Conservation (phyloP, 441 rosid genomes). For the Adansonia grandidieri region DNA sequence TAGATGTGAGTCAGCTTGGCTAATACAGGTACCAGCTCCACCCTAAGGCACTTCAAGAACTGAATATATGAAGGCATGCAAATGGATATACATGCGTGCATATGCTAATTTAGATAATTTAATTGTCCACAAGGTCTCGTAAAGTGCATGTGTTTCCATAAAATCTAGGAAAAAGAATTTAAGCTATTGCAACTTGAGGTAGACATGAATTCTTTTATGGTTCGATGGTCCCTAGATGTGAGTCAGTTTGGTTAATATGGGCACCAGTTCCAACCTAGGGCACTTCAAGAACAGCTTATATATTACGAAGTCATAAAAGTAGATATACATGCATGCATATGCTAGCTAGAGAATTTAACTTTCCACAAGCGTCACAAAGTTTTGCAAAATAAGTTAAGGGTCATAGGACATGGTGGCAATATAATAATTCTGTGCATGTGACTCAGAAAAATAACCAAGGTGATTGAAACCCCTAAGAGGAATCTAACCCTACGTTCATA, state of each 20-base stretch:
- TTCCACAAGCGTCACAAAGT: background rate
- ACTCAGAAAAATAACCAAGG: background rate
- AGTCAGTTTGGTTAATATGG: slow-evolving; percentile 1
- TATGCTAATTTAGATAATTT: background rate
- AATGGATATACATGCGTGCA: background rate
- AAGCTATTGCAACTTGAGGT: background rate
- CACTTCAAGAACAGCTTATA: background rate
- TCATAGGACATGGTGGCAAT: background rate
- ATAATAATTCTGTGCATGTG: background rate
- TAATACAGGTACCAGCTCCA: background rate
- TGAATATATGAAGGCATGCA: background rate
- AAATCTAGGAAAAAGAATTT: background rate
- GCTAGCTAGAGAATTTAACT: background rate
- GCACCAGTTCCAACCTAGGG: background rate
- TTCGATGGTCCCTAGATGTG: background rate
- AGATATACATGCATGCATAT: slow-evolving; percentile 7
- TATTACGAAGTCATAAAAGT: background rate
- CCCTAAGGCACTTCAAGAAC: background rate
- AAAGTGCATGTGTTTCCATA: background rate
- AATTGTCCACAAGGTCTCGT: background rate
- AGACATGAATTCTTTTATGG: background rate
- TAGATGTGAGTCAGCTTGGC: background rate
- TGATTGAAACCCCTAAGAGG: background rate
- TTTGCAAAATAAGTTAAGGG: background rate
- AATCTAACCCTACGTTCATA: background rate